Evolutionary conservation across 73 alveolate genomes (phyloP), one percentile per base, ranked within the genome.

Genomic region (Urostyla sp.): DNA sequence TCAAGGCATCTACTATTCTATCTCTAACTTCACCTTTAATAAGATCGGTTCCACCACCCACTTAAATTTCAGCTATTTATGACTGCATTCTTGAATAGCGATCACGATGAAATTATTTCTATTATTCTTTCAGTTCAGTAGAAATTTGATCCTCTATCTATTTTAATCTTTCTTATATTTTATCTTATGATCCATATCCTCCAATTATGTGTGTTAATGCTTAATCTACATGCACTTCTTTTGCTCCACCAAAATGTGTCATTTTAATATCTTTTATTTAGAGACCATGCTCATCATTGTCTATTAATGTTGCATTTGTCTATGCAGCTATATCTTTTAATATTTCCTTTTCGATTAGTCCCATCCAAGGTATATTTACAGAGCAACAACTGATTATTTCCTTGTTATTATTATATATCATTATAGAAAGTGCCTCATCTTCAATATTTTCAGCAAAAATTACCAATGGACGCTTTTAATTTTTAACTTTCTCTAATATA

Each of bases 321-420:
- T 76, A 36, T 0, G 80, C 75, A 10, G 97, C 91, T 32, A 94
- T 57, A 76, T 94, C 98, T 49, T 57, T 79, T 16, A 94, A 48
- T 11, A 81, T 32, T 46, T 91, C 95, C 74, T 94, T 82, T 26
- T 89, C 38, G 34, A 78, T 81, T n/a, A 85, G 77, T 11, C 92
- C 97, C 92, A 84, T 79, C 80, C 94, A 91, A 6, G 98, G 98
- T 8, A 93, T 80, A 61, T 94, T 94, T 13, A 94, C 87, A 0
- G 96, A 97, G 58, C 96, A 91, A 11, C 84, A 72, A 32, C 86
- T 80, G 10, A 94, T 31, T 0, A 74, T 87, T 23, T 86, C 95
- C 45, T 88, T 91, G 30, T 73, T 37, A 26, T 82, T 87, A 67
- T 94, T 94, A 53, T 69, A 88, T 18, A 94, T 48, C 77, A 94